A percentile compares a stretch with the other conserved stretches of the same genome.
Conservation (phyloP, 257 asterid species). For the Verbascum thapsus region DNA sequence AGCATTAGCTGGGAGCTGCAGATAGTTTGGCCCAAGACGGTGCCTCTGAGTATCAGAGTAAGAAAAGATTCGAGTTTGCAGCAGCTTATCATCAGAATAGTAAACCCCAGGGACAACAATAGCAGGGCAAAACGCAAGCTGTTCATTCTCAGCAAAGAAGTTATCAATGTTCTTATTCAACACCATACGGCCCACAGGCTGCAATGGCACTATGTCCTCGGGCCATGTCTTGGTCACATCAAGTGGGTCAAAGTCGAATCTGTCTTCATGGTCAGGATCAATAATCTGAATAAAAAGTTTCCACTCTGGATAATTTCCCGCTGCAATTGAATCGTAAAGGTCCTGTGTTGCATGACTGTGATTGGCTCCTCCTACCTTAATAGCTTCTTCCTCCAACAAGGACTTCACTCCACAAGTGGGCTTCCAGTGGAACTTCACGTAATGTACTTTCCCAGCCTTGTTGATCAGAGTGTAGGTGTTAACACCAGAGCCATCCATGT, state of each 20-base stretch:
- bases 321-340: constrained; percentile 85
- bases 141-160: constrained; percentile 77
- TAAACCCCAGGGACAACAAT: constrained; percentile 64
- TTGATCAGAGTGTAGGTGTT: constrained; percentile 82
- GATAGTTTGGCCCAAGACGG: constrained; percentile 79
- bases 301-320: constrained; percentile 97
- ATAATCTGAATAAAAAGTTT: constrained; percentile 86
- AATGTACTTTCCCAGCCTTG: constrained; percentile 83
- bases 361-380: constrained; percentile 82
- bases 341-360: constrained; percentile 98
- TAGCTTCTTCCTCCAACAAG: constrained; percentile 76
- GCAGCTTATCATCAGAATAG: constrained; percentile 70
- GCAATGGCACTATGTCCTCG: constrained; percentile 87
- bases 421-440: constrained; percentile 97
- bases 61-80: constrained; percentile 64
- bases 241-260: constrained; percentile 92
- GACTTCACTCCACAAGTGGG: constrained; percentile 96
- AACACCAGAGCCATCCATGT: constrained; percentile 96
- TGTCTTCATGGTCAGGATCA: constrained; percentile 85
- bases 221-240: constrained; percentile 98
- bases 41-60: constrained; percentile 81
- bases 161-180: constrained; percentile 90
- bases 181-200: constrained; percentile 96
- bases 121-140: constrained; percentile 69
- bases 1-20: constrained; percentile 76